Conservation (phyloP, 768 basidiomycete genomes). For the Serendipita sp. region DNA sequence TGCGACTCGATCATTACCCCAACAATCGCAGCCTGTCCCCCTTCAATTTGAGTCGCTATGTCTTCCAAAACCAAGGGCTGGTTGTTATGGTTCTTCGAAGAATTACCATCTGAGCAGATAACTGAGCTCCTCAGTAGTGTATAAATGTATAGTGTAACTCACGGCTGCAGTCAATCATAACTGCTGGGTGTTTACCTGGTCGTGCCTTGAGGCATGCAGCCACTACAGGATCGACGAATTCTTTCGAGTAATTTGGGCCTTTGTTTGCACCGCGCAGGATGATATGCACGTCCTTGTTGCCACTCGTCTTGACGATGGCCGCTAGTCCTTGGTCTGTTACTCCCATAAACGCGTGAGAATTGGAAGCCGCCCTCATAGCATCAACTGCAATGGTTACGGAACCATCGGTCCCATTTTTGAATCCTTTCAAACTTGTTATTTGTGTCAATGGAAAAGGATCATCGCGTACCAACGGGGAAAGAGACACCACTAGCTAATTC, state of each 20-base stretch:
- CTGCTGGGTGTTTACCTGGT: slow-evolving; percentile 36
- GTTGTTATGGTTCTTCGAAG: slow-evolving; percentile 85
- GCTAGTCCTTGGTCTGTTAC: slow-evolving; percentile 42
- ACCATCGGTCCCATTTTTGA: slow-evolving; percentile 99
- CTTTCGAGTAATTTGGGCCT: slow-evolving; percentile 77
- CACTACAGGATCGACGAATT: slow-evolving; percentile 76
- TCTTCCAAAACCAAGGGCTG: slow-evolving; percentile 66
- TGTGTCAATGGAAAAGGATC: background rate
- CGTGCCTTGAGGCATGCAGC: slow-evolving; percentile 74
- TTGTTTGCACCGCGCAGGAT: slow-evolving; percentile 82
- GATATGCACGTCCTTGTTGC: slow-evolving; percentile 82
- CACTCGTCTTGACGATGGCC: slow-evolving; percentile 68
- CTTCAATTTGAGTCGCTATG: slow-evolving; percentile 57
- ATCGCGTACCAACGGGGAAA: slow-evolving; percentile 59
- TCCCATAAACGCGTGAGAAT: slow-evolving; percentile 93
- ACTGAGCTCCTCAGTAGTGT: background rate
- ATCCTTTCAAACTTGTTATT: slow-evolving; percentile 30
- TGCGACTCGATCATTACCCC: slow-evolving; percentile 87
- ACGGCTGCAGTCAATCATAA: slow-evolving; percentile 85
- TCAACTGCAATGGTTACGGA: slow-evolving; percentile 79
- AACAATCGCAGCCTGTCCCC: slow-evolving; percentile 51
- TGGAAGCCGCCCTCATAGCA: slow-evolving; percentile 82
- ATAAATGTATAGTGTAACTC: slow-evolving; percentile 17
- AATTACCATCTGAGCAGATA: slow-evolving; percentile 65
- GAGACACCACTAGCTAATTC: slow-evolving; percentile 92